Conservation (phyloP, 352 stramenopile genomes). For the Achlya hypogyna region DNA sequence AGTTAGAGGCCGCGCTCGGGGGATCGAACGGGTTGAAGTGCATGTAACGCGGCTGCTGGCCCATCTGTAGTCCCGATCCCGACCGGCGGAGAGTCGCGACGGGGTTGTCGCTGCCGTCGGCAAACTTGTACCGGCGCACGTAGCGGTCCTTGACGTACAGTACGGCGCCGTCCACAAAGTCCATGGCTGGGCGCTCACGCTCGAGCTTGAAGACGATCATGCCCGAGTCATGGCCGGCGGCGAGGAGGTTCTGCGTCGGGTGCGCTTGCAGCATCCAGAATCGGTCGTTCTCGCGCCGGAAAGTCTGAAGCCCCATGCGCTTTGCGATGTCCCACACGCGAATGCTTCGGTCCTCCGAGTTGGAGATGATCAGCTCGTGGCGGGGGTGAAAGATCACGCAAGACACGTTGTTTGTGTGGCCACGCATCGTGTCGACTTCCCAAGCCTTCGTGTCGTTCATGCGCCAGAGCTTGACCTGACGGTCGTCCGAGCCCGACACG, state of each 20-base stretch:
- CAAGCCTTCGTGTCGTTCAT: conserved; percentile 99
- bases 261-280: conserved; percentile 98
- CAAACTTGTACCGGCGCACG: conserved; percentile 95
- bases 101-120: conserved; percentile 63
- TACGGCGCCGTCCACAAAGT: conserved; percentile 67
- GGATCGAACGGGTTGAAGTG: conserved; percentile 96
- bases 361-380: conserved; percentile 98
- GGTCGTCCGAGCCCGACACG: conserved; percentile 97
- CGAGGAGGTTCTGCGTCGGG: conserved; percentile 95
- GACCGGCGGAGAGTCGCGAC: conserved; percentile 63
- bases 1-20: conserved; percentile 65
- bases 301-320: conserved; percentile 97
- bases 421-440: conserved; percentile 99
- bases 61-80: conserved; percentile 79
- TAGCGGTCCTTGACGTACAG: conserved; percentile 99
- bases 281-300: conserved; percentile 97
- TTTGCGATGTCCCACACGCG: conserved; percentile 99
- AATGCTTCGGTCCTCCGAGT: conserved; percentile 99
- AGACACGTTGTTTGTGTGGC: conserved; percentile 99
- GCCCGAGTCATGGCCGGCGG: conserved; percentile 98
- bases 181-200: conserved; percentile 94
- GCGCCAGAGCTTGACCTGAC: conserved; percentile 98
- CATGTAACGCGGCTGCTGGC: conserved; percentile 89
- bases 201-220: conserved; percentile 99
- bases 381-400: conserved; percentile 99